Evolutionary conservation across 768 basidiomycete species (phyloP), one percentile per base, ranked within the genome.

Genomic region (Zangia roseola): DNA sequence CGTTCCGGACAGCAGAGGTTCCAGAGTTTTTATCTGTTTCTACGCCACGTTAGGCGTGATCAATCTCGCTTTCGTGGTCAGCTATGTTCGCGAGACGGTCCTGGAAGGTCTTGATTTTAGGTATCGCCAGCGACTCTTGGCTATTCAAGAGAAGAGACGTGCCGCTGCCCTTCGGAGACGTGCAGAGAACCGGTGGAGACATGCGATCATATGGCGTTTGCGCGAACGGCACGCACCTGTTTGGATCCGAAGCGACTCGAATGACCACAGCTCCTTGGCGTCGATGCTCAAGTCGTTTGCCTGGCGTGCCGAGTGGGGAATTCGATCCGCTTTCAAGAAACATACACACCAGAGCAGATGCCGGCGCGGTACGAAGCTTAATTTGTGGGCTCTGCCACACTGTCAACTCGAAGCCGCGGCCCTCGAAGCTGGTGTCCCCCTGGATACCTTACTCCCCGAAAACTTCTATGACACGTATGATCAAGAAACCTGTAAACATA

Each of bases 81-180:
- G 76, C 4, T 78, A 84, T 44, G 78, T 79, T 23, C 79, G 85
- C 14, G 88, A 88, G 58, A 84, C 82, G 0, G 74, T 91, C 23
- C 72, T 89, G 24, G 91, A 93, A 66, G 78, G 80, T 2, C 74
- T 86, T 39, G 82, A 89, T 56, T 73, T 83, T n/a, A 75, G 76
- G 0, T 85, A 86, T 59, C 77, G 78, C 25, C 74, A 69, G 48
- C 81, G 86, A 8, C 58, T 85, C 43, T 65, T 71, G 21, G 68
- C 63, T 1, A 67, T 80, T n/a, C 72, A 75, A 17, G 68, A 66
- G 35, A 74, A 71, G 28, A 73, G 84, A 21, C 73, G 74, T 26
- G 70, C 71, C 17, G 68, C 63, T 14, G 67, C 64, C 26, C 67
- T 67, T 41, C 75, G 75, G 43, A 71, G 71, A 10, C 73, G 76